Conservation (phyloP, 306 rosid genomes). For the Medicago lupulina region DNA sequence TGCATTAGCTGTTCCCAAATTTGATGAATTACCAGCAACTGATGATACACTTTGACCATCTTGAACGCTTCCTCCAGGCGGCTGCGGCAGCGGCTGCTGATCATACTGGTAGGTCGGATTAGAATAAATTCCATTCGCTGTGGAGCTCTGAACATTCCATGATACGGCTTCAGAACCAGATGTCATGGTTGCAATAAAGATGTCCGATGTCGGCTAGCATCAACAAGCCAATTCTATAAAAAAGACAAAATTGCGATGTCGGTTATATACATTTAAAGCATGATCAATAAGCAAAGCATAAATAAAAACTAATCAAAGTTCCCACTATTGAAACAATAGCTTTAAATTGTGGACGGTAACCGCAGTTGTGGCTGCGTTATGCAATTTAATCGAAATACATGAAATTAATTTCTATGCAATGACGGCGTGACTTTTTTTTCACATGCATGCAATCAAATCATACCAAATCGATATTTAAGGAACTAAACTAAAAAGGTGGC, state of each 20-base stretch:
- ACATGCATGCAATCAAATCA: too few relatives aligned
- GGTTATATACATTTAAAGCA: slow-evolving; percentile 17
- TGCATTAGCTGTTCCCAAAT: slow-evolving; percentile 85
- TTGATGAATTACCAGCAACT: slow-evolving; percentile 82
- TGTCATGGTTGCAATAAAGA: slow-evolving; percentile 55
- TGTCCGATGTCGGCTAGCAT: slow-evolving; percentile 66
- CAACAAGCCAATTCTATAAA: slow-evolving; percentile 63
- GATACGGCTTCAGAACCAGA: slow-evolving; percentile 66
- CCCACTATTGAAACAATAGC: background rate
- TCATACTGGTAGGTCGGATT: slow-evolving; percentile 78
- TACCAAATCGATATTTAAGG: too few relatives aligned
- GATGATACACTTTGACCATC: slow-evolving; percentile 66
- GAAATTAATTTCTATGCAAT: too few relatives aligned
- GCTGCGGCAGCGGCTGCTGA: slow-evolving; percentile 69
- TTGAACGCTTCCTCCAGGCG: slow-evolving; percentile 69
- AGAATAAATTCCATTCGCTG: slow-evolving; percentile 68
- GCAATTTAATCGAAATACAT: too few relatives aligned
- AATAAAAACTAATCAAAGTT: slow-evolving; percentile 9
- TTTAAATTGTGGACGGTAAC: background rate
- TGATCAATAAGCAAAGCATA: slow-evolving; percentile 12
- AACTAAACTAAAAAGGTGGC: too few relatives aligned
- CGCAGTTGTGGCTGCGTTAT: background rate
- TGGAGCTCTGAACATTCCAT: slow-evolving; percentile 69
- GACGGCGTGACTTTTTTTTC: too few relatives aligned
- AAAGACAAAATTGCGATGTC: slow-evolving; percentile 20